phyloP scores from a whole-genome alignment of 768 basidiomycete genomes.

The Lactarius akahatsu region DNA sequence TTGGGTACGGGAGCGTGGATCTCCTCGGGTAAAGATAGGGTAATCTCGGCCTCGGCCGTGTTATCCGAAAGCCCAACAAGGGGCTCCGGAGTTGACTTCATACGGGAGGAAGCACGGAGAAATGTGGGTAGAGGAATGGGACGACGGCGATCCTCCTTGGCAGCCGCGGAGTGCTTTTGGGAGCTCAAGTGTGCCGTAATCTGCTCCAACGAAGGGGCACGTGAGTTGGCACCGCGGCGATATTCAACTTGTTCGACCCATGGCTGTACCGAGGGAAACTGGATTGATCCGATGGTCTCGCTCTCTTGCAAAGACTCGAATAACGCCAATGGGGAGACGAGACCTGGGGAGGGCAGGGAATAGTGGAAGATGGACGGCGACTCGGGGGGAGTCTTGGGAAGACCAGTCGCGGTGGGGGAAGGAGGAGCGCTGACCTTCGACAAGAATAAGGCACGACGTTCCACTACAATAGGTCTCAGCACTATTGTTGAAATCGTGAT shows the following conservation, averaged over 20 bases:
- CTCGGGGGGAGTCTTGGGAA: constrained; percentile 66
- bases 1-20: constrained; percentile 31
- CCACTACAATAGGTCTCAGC: constrained; percentile 44
- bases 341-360: constrained; percentile 65
- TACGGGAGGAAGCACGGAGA: constrained; percentile 28
- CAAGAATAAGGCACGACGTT: constrained; percentile 72
- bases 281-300: constrained; percentile 26
- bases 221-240: constrained; percentile 36
- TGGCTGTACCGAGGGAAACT: constrained; percentile 36
- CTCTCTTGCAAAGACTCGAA: constrained; percentile 47
- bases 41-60: background rate
- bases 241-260: constrained; percentile 74
- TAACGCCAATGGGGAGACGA: constrained; percentile 59
- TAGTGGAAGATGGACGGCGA: constrained; percentile 70
- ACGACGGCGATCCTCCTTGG: constrained; percentile 30
- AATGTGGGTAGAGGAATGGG: constrained; percentile 39
- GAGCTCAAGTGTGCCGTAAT: constrained; percentile 63
- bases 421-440: constrained; percentile 71
- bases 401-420: constrained; percentile 54
- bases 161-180: constrained; percentile 36
- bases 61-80: background rate
- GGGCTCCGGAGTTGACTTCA: background rate
- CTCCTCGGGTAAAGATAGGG: constrained; percentile 29
- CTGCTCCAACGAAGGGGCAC: constrained; percentile 70
- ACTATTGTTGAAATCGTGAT: background rate